Percentiles rank a stretch among this genome's conserved stretches.
phyloP scores from a whole-genome alignment of 2,329 filamentous ascomycete species.

The Hymenoscyphus fraxineus region DNA sequence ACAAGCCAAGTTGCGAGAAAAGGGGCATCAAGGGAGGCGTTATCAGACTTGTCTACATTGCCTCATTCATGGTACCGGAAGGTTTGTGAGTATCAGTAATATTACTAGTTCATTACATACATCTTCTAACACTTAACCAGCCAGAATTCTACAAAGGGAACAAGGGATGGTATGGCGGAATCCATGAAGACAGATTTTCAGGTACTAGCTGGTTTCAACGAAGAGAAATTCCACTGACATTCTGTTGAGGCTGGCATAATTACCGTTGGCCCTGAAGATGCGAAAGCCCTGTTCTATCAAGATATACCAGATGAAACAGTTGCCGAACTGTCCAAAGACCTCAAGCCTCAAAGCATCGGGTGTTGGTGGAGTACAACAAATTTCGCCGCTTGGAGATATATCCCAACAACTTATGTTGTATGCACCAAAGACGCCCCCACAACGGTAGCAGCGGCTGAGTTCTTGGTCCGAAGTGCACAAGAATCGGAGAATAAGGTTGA shows the following conservation, averaged over 20 bases:
- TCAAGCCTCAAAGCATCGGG: conserved; percentile 36
- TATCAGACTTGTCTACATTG: conserved; percentile 17
- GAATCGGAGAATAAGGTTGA: background rate
- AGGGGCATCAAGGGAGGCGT: conserved; percentile 15
- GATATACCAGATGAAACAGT: conserved; percentile 37
- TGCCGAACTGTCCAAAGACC: conserved; percentile 37
- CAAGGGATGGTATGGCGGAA: background rate
- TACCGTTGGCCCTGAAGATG: conserved; percentile 2
- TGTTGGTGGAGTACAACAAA: conserved; percentile 15
- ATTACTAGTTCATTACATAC: background rate
- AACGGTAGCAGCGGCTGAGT: background rate
- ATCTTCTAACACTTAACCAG: background rate
- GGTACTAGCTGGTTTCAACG: background rate
- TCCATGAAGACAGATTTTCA: conserved; percentile 1
- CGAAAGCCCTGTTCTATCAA: conserved; percentile 37
- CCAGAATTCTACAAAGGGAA: background rate
- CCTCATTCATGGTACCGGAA: conserved; percentile 11
- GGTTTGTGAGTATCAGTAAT: background rate
- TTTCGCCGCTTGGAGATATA: conserved; percentile 10
- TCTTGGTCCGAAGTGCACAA: background rate
- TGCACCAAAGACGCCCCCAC: conserved; percentile 1
- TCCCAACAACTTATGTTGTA: conserved; percentile 4
- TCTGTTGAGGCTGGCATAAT: background rate
- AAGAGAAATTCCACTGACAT: background rate
- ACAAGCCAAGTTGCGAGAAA: conserved; percentile 5